Evolutionary conservation across 768 basidiomycete genomes (phyloP).

Genomic region (Postia placenta): DNA sequence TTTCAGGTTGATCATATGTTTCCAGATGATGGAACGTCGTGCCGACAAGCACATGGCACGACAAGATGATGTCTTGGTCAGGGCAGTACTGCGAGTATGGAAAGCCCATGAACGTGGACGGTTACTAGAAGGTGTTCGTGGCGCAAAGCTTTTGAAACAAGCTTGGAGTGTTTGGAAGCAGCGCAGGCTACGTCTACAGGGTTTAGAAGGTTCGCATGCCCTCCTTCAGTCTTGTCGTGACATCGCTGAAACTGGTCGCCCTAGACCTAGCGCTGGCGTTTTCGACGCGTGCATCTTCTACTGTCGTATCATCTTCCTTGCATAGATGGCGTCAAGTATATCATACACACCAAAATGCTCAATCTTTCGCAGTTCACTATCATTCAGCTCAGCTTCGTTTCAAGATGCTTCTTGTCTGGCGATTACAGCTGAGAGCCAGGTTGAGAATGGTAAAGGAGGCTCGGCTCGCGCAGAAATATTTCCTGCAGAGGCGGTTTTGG

Average conservation of each 20-base stretch:
- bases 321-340: slow-evolving; percentile 41
- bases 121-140: slow-evolving; percentile 48
- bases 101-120: slow-evolving; percentile 59
- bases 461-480: slow-evolving; percentile 44
- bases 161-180: slow-evolving; percentile 47
- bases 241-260: neutral
- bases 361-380: slow-evolving; percentile 43
- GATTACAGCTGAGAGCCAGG: slow-evolving; percentile 43
- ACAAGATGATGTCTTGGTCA: slow-evolving; percentile 52
- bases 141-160: slow-evolving; percentile 37
- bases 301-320: slow-evolving; percentile 30
- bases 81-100: slow-evolving; percentile 59
- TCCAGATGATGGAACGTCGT: slow-evolving; percentile 48
- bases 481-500: slow-evolving; percentile 44
- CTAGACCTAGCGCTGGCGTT: slow-evolving; percentile 49
- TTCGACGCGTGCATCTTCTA: slow-evolving; percentile 37
- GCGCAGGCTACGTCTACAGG: slow-evolving; percentile 32
- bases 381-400: slow-evolving; percentile 35
- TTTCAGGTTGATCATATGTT: neutral
- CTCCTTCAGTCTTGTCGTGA: neutral
- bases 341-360: slow-evolving; percentile 39
- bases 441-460: slow-evolving; percentile 49
- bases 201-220: slow-evolving; percentile 38
- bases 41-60: slow-evolving; percentile 51
- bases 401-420: slow-evolving; percentile 47